phyloP scores from a whole-genome alignment of 768 basidiomycete genomes.

The Scleroderma citrinum region DNA sequence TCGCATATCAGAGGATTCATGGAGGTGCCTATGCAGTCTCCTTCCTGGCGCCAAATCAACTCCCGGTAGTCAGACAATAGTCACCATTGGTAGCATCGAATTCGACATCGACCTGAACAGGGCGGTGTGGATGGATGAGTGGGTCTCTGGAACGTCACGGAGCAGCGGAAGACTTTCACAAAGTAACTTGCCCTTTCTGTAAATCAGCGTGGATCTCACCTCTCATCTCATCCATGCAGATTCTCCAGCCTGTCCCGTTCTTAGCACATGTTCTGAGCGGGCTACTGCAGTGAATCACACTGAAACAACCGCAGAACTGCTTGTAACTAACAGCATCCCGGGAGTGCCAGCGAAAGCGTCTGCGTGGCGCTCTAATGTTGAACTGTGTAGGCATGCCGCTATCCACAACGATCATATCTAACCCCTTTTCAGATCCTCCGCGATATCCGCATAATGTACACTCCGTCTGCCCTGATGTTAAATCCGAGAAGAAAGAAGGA shows the following conservation, averaged over 20 bases:
- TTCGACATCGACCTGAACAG: slow-evolving; percentile 77
- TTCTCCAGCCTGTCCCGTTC: neutral
- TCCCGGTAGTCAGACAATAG: slow-evolving; percentile 37
- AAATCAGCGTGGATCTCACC: too few relatives aligned
- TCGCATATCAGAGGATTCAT: slow-evolving; percentile 72
- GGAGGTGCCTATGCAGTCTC: slow-evolving; percentile 67
- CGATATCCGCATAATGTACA: slow-evolving; percentile 37
- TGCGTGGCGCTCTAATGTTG: slow-evolving; percentile 14
- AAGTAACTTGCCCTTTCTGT: too few relatives aligned
- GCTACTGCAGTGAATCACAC: neutral
- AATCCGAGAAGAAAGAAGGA: neutral
- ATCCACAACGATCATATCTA: neutral
- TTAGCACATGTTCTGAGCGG: slow-evolving; percentile 7
- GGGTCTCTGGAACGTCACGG: slow-evolving; percentile 53
- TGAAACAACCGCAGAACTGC: neutral
- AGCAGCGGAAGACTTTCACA: slow-evolving; percentile 22
- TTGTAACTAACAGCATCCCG: too few relatives aligned
- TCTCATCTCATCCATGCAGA: too few relatives aligned
- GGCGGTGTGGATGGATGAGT: slow-evolving; percentile 75
- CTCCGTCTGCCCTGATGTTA: slow-evolving; percentile 29
- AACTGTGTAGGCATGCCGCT: slow-evolving; percentile 29
- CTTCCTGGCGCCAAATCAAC: slow-evolving; percentile 19
- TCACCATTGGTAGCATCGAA: slow-evolving; percentile 75
- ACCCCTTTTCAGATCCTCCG: slow-evolving; percentile 27
- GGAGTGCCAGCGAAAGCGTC: slow-evolving; percentile 7